These are phyloP conservation scores for Sugiyamaella smithiae DNA, from an alignment of 805 yeast genomes.

Conservation along the genomic window DNA sequence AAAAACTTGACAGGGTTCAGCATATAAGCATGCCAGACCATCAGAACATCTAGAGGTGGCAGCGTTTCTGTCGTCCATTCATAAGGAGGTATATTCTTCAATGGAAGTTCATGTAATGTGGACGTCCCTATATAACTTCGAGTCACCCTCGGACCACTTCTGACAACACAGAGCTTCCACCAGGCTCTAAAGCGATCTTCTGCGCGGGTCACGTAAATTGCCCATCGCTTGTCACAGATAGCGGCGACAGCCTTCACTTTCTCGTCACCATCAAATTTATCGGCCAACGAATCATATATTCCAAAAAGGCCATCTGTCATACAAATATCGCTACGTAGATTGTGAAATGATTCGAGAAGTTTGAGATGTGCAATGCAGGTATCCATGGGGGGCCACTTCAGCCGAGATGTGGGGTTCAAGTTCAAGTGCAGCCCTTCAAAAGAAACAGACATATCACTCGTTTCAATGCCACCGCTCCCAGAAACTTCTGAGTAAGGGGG, in stretches of 20 bases:
- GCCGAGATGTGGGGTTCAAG: neutral
- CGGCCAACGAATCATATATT: constrained; percentile 2
- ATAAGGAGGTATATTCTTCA: neutral
- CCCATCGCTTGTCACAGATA: constrained; percentile 18
- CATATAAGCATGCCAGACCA: constrained; percentile 29
- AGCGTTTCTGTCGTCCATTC: neutral
- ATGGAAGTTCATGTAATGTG: neutral
- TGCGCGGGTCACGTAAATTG: constrained; percentile 16
- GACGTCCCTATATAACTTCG: neutral
- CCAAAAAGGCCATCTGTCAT: constrained; percentile 17
- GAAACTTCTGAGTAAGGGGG: neutral
- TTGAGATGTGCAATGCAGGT: constrained; percentile 17
- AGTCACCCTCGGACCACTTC: neutral
- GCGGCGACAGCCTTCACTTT: neutral
- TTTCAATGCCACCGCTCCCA: no score
- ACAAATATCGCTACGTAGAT: constrained; percentile 9
- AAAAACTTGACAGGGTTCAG: constrained; percentile 25
- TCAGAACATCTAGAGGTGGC: constrained; percentile 26
- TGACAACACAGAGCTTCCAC: constrained; percentile 12
- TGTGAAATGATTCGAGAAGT: constrained; percentile 16
- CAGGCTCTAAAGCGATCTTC: constrained; percentile 18
- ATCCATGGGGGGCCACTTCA: constrained; percentile 5
- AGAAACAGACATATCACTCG: neutral
- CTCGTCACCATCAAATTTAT: neutral
- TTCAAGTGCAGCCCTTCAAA: neutral